A percentile compares a stretch with the other conserved stretches of the same genome.
Conservation (phyloP, 2,329 filamentous ascomycete species). For the Fusarium sp. region DNA sequence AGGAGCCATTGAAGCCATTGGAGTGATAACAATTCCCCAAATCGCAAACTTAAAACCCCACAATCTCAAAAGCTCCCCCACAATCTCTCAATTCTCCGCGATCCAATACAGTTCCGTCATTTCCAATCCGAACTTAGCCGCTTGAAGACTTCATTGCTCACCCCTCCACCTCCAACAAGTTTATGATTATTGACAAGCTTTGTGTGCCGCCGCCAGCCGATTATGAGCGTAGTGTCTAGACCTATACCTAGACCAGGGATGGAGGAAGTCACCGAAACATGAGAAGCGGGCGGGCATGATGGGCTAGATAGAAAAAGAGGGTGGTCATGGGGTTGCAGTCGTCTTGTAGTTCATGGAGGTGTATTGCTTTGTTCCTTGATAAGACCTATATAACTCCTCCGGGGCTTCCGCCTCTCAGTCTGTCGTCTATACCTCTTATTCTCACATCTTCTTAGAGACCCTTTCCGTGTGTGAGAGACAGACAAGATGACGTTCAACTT, state of each 20-base stretch:
- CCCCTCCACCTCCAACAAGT: constrained; percentile 24
- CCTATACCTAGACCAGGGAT: constrained; percentile 12
- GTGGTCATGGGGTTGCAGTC: constrained; percentile 32
- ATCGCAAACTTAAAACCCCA: constrained; percentile 31
- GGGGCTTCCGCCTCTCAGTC: constrained; percentile 17
- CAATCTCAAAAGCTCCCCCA: constrained; percentile 27
- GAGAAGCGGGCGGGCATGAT: constrained; percentile 25
- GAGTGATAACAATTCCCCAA: constrained; percentile 14
- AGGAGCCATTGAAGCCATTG: background rate
- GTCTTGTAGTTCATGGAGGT: background rate
- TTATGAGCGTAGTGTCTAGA: constrained; percentile 31
- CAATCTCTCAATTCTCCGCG: constrained; percentile 26
- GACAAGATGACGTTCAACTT: constrained; percentile 48
- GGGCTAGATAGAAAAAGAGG: constrained; percentile 11
- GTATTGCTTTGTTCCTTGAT: constrained; percentile 15
- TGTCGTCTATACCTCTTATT: background rate
- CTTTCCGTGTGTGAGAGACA: constrained; percentile 3
- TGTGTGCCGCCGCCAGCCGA: constrained; percentile 49
- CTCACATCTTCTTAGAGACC: constrained; percentile 11
- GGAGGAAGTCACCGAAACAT: constrained; percentile 19
- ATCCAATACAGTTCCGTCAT: constrained; percentile 46
- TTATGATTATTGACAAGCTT: constrained; percentile 39
- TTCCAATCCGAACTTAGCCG: constrained; percentile 50
- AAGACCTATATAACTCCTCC: constrained; percentile 18
- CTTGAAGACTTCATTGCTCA: constrained; percentile 24